Evolutionary conservation across 2,329 filamentous ascomycete genomes (phyloP).

Genomic region (Aspergillus fumigatiaffinis): DNA sequence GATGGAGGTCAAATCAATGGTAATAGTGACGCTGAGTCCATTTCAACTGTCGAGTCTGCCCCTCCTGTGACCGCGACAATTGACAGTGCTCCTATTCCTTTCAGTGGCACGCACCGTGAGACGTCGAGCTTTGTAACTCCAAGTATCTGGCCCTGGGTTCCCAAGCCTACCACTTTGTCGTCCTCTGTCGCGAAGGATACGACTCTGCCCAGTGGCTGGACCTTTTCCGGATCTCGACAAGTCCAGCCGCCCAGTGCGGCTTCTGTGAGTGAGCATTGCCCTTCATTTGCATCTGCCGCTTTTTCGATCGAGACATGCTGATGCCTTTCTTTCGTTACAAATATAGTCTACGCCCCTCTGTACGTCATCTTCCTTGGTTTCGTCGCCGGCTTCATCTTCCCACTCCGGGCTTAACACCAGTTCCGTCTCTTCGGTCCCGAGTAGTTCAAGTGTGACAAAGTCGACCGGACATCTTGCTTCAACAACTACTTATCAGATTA

Average conservation of each 20-base stretch:
- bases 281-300: constrained; percentile 13
- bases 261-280: constrained; percentile 58
- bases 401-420: constrained; percentile 43
- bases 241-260: constrained; percentile 69
- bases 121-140: constrained; percentile 50
- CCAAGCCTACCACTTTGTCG: constrained; percentile 45
- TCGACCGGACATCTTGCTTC: not conserved
- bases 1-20: constrained; percentile 74
- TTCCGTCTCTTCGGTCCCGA: constrained; percentile 5
- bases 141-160: constrained; percentile 67
- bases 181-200: constrained; percentile 45
- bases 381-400: constrained; percentile 43
- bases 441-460: not conserved
- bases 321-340: constrained; percentile 16
- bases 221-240: constrained; percentile 73
- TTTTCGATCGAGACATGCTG: constrained; percentile 15
- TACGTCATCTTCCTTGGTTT: constrained; percentile 49
- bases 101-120: constrained; percentile 48
- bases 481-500: constrained; percentile 6
- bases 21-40: constrained; percentile 45
- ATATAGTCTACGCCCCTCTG: constrained; percentile 50
- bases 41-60: constrained; percentile 45
- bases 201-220: constrained; percentile 72
- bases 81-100: constrained; percentile 63
- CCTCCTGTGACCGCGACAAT: constrained; percentile 62